Conservation (phyloP, 768 basidiomycete species). For the Mrakia frigida region DNA sequence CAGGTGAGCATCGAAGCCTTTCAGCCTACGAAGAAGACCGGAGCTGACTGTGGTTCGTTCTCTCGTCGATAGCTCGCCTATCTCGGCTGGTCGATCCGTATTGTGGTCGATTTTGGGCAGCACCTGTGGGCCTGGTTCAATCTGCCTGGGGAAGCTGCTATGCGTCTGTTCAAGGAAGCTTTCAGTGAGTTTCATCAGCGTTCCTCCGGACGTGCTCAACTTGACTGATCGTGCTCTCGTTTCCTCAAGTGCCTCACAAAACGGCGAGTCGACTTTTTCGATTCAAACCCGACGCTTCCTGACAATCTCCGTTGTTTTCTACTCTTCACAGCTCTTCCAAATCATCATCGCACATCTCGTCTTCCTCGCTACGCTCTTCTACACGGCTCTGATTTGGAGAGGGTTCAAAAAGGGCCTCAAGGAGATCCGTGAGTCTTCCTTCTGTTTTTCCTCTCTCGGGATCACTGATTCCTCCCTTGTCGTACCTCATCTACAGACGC, state of each 20-base stretch:
- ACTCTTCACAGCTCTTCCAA: background rate
- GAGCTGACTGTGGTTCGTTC: background rate
- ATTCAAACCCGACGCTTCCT: too few relatives aligned
- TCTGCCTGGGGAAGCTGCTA: background rate
- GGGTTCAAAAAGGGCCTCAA: background rate
- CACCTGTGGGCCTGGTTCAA: background rate
- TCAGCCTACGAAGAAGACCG: background rate
- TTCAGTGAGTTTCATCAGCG: background rate
- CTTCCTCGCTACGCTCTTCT: background rate
- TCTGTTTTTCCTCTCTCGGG: background rate
- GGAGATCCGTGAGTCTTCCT: background rate
- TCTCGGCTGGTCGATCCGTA: background rate
- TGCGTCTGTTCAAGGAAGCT: background rate
- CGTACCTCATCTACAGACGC: background rate
- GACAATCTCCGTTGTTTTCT: too few relatives aligned
- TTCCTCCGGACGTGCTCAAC: too few relatives aligned
- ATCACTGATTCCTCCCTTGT: background rate
- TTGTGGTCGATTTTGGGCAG: background rate
- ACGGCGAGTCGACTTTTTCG: background rate
- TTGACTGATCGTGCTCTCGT: too few relatives aligned
- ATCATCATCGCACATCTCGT: background rate
- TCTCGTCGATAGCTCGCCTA: background rate
- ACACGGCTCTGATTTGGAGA: background rate
- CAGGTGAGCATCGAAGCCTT: background rate
- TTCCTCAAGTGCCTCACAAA: conserved; percentile 3